Evolutionary conservation across 768 basidiomycete species (phyloP), one percentile per base, ranked within the genome.

Genomic region (Neoboletus magnificus): DNA sequence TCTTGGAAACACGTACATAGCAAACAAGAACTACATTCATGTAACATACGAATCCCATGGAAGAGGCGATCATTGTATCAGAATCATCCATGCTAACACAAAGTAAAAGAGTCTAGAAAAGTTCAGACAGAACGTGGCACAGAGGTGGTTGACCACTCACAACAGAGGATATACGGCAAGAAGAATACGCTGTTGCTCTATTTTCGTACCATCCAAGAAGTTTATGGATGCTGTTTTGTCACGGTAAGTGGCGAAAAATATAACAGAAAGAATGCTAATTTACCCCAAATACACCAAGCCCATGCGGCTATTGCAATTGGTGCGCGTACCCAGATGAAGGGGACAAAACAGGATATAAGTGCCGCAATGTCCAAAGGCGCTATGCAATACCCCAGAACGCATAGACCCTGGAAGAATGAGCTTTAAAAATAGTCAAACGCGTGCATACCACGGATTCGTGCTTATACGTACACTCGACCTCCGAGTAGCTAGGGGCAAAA

Each of bases 251-350:
- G 33, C 39, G 30, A 49, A 29, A 8, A 12, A 33, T 5, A n/a
- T 2, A 27, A 49, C 25, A 36, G 25, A 30, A 43, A 22, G 40
- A 49, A 29, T 22, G 30, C 22, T 41, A 11, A 41, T n/a, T 25
- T 66, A 98, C 95, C 96, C 93, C 94, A 98, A 55, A 97, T 89
- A 70, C 87, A 92, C 96, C 96, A 98, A 36, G 80, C 93, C 89
- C 93, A 96, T 13, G 92, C 89, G 20, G 86, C 78, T 27, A 96
- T 70, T 43, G 93, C 88, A 30, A 98, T 71, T 11, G 96, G 96
- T 30, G 86, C 87, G 54, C 96, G 83, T 54, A 98, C 77, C 74
- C 89, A 97, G 47, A 98, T 87, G 29, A 85, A 74, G 43, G 82
- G 89, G 16, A 98, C 85, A 62, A 96, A 93, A 63, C 86, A 87